These are phyloP conservation scores for Hemerocallis citrina DNA, from an alignment of 106 monocot genomes.

Conservation along the genomic window DNA sequence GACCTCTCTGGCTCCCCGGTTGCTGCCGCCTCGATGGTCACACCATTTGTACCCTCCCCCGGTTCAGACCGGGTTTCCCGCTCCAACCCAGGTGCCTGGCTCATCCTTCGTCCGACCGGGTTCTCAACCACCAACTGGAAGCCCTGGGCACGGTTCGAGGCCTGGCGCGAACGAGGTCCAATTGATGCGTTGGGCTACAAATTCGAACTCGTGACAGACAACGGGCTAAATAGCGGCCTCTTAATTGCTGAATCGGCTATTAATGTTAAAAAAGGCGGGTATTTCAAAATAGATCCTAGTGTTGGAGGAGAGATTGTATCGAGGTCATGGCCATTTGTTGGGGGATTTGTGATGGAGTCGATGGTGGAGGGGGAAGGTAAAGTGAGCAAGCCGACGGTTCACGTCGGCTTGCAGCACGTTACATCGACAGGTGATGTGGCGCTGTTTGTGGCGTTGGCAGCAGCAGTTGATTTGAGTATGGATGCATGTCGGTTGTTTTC, in stretches of 20 bases:
- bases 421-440: conserved; percentile 57
- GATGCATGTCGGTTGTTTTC: conserved; percentile 84
- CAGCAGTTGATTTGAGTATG: conserved; percentile 84
- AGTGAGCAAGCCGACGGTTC: conserved; percentile 55
- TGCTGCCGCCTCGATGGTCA: conserved; percentile 78
- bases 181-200: conserved; percentile 47
- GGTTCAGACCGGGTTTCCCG: conserved; percentile 62
- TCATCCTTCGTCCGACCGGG: conserved; percentile 46
- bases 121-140: conserved; percentile 42
- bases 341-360: conserved; percentile 64
- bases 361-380: conserved; percentile 65
- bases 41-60: conserved; percentile 83
- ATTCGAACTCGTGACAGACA: conserved; percentile 43
- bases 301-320: background rate
- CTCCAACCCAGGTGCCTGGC: conserved; percentile 85
- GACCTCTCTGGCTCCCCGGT: conserved; percentile 84
- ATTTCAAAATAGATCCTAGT: conserved; percentile 39
- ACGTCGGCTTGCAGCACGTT: conserved; percentile 62
- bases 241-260: conserved; percentile 47
- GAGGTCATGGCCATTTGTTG: conserved; percentile 14
- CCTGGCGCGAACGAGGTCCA: conserved; percentile 67
- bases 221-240: conserved; percentile 12
- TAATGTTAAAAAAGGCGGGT: conserved; percentile 42
- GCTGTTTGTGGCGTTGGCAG: conserved; percentile 60
- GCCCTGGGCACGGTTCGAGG: conserved; percentile 81